Percentiles rank a stretch among this genome's conserved stretches.
Conservation (phyloP, 1,284 basidiomycete species). For the Austroboletus niveus region DNA sequence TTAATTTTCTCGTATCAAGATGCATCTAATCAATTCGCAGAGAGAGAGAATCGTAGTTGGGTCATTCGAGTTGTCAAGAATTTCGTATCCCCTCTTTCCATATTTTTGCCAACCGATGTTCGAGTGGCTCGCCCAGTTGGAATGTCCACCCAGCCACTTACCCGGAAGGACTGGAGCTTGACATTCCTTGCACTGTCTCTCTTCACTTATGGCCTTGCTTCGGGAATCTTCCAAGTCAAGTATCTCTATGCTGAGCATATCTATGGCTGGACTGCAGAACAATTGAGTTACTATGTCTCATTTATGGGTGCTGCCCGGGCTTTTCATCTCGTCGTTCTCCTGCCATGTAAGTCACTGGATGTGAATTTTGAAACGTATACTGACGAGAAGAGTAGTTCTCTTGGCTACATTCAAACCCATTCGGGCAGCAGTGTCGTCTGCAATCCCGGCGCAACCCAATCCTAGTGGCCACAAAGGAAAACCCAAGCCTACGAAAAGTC, state of each 20-base stretch:
- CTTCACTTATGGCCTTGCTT: slow-evolving; percentile 45
- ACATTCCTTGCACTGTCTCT: slow-evolving; percentile 48
- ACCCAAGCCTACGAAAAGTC: slow-evolving; percentile 46
- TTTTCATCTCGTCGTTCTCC: slow-evolving; percentile 49
- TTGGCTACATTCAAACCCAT: slow-evolving; percentile 47
- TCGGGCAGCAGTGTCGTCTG: slow-evolving; percentile 22
- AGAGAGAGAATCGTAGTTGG: slow-evolving; percentile 10
- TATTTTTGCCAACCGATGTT: slow-evolving; percentile 53
- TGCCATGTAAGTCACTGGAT: slow-evolving; percentile 47
- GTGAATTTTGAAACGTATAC: not conserved
- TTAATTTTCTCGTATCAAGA: not conserved
- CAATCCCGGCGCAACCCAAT: slow-evolving; percentile 7
- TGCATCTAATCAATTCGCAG: slow-evolving; percentile 3
- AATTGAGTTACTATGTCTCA: slow-evolving; percentile 66
- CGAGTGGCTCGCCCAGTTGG: slow-evolving; percentile 24
- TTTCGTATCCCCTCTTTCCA: slow-evolving; percentile 48
- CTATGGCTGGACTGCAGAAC: slow-evolving; percentile 55
- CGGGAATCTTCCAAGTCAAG: slow-evolving; percentile 60
- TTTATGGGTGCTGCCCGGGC: slow-evolving; percentile 51
- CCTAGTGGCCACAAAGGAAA: slow-evolving; percentile 30
- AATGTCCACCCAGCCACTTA: slow-evolving; percentile 14
- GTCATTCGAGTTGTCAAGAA: slow-evolving; percentile 26
- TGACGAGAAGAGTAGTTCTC: slow-evolving; percentile 36
- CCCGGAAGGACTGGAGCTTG: slow-evolving; percentile 56
- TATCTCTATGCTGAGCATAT: slow-evolving; percentile 57